phyloP scores from a whole-genome alignment of 1,139 yeast species.

The Saccharomyces hybrid region DNA sequence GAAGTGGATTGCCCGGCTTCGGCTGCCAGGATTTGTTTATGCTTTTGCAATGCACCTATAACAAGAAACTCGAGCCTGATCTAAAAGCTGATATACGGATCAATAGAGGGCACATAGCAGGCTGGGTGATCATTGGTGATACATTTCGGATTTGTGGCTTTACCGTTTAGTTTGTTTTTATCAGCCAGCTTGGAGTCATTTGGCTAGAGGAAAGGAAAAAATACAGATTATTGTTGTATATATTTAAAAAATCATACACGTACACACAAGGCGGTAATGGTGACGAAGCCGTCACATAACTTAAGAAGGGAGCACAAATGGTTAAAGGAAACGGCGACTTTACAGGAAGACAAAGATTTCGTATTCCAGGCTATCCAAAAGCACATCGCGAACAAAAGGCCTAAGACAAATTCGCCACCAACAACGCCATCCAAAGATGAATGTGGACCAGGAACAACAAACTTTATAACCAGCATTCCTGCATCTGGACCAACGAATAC shows the following conservation, averaged over 20 bases:
- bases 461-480: background rate
- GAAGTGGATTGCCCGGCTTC: background rate
- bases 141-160: background rate
- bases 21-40: background rate
- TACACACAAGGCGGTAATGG: conserved; percentile 13
- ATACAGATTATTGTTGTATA: background rate
- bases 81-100: background rate
- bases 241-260: background rate
- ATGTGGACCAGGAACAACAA: background rate
- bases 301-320: conserved; percentile 30
- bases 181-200: background rate
- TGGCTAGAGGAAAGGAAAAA: background rate
- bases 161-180: background rate
- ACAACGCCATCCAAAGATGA: background rate
- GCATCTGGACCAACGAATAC: background rate
- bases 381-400: conserved; percentile 10
- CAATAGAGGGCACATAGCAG: background rate
- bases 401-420: background rate
- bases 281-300: conserved; percentile 27
- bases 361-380: conserved; percentile 15
- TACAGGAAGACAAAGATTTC: conserved; percentile 16
- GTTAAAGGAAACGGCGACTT: conserved; percentile 21
- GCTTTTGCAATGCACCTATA: background rate
- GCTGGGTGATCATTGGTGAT: background rate
- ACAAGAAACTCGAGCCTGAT: background rate